Conservation (phyloP, 1,284 basidiomycete genomes). For the Xerocomus nothofagi region DNA sequence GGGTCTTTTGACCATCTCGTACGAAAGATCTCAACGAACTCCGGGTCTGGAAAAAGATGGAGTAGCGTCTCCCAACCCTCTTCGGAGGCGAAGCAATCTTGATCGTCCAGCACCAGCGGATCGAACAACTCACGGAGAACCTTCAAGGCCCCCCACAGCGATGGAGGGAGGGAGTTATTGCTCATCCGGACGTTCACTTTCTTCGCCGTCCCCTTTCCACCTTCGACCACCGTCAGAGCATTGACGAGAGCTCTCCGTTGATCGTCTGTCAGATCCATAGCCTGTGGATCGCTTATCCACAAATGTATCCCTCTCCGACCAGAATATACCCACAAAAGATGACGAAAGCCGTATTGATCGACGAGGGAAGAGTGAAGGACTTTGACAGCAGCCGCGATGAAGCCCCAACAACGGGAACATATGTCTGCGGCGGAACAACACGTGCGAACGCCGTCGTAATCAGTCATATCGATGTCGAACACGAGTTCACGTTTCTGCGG, state of each 20-base stretch:
- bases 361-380: conserved; percentile 82
- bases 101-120: conserved; percentile 78
- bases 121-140: conserved; percentile 60
- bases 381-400: conserved; percentile 92
- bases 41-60: conserved; percentile 69
- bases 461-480: conserved; percentile 99
- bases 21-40: conserved; percentile 49
- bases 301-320: conserved; percentile 97
- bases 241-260: conserved; percentile 83
- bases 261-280: conserved; percentile 89
- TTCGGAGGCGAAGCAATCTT: conserved; percentile 84
- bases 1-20: conserved; percentile 64
- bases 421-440: conserved; percentile 94
- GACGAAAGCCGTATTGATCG: conserved; percentile 81
- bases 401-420: conserved; percentile 92
- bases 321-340: conserved; percentile 97
- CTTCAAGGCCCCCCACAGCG: conserved; percentile 54
- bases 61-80: conserved; percentile 81
- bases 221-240: conserved; percentile 87
- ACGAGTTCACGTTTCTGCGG: conserved; percentile 91
- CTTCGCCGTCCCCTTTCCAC: conserved; percentile 80
- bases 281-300: conserved; percentile 93
- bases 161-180: conserved; percentile 61
- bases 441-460: conserved; percentile 94
- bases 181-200: conserved; percentile 74